Evolutionary conservation across 2,329 filamentous ascomycete species (phyloP).

Genomic region (Hypocrella siamensis): DNA sequence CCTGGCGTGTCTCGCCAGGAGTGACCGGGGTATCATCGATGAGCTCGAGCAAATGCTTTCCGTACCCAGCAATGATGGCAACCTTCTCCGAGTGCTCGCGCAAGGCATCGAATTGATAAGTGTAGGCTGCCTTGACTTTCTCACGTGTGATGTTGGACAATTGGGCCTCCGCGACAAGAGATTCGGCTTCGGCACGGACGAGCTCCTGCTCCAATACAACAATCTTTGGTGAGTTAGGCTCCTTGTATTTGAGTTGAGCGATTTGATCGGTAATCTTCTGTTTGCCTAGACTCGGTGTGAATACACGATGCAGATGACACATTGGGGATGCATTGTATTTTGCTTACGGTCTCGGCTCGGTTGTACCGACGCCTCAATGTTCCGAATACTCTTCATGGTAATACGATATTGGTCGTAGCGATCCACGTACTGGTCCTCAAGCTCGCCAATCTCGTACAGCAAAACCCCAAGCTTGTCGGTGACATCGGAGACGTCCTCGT

Average conservation of each 20-base stretch:
- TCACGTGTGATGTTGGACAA: constrained; percentile 98
- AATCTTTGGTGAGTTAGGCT: constrained; percentile 94
- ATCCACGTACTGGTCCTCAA: constrained; percentile 96
- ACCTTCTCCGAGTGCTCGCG: constrained; percentile 97
- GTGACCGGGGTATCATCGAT: constrained; percentile 95
- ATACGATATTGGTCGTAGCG: constrained; percentile 98
- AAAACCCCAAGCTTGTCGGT: constrained; percentile 97
- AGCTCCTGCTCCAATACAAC: constrained; percentile 97
- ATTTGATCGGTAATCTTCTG: constrained; percentile 99
- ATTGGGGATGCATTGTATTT: background rate
- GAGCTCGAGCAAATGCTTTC: constrained; percentile 94
- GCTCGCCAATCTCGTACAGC: constrained; percentile 95
- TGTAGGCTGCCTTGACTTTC: constrained; percentile 97
- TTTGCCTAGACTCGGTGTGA: constrained; percentile 48
- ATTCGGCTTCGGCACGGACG: constrained; percentile 94
- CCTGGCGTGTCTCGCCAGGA: constrained; percentile 85
- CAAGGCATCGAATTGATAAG: constrained; percentile 94
- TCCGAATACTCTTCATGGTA: constrained; percentile 97
- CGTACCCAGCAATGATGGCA: constrained; percentile 92
- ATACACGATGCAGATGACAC: too few relatives aligned
- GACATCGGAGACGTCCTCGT: constrained; percentile 96
- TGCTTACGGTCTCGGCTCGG: constrained; percentile 85
- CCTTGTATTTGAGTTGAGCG: constrained; percentile 98
- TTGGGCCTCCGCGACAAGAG: constrained; percentile 95
- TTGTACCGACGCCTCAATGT: constrained; percentile 97